Conservation (phyloP, 306 rosid genomes). For the Dryas drummondii region DNA sequence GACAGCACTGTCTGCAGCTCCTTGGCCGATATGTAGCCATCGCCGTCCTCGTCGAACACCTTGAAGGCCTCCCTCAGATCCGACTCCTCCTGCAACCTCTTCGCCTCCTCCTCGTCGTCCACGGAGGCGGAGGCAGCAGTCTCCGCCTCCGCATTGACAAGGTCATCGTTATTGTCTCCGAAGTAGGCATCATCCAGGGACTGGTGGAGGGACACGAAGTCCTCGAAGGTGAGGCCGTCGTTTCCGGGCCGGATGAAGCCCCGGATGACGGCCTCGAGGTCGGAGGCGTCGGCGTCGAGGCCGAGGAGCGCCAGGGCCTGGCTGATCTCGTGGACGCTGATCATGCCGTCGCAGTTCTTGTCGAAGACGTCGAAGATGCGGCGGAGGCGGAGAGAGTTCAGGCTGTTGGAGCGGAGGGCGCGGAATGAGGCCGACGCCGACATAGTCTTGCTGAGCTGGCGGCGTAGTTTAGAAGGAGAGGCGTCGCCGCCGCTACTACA, state of each 20-base stretch:
- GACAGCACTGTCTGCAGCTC: constrained; percentile 70
- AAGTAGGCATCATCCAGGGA: constrained; percentile 59
- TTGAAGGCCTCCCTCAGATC: constrained; percentile 83
- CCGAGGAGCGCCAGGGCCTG: constrained; percentile 60
- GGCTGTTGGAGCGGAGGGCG: constrained; percentile 52
- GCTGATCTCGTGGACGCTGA: constrained; percentile 53
- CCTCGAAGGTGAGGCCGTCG: constrained; percentile 57
- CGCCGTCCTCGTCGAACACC: constrained; percentile 85
- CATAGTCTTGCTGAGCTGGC: constrained; percentile 14
- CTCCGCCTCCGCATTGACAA: not conserved
- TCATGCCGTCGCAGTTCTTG: constrained; percentile 57
- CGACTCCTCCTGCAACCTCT: constrained; percentile 41
- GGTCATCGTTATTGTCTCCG: not conserved
- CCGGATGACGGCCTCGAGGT: constrained; percentile 39
- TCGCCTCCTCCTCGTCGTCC: not conserved
- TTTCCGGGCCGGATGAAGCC: constrained; percentile 50
- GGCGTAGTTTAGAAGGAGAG: not conserved
- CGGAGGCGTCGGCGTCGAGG: constrained; percentile 46
- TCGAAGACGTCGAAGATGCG: constrained; percentile 77
- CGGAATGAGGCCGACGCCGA: constrained; percentile 47
- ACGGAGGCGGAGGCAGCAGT: not conserved
- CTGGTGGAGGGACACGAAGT: constrained; percentile 56
- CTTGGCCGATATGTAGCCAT: constrained; percentile 74
- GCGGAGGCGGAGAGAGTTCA: constrained; percentile 60
- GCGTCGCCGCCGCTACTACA: too few relatives aligned